phyloP scores from a whole-genome alignment of 148 eudicot species.

The Chenopodium formosanum region DNA sequence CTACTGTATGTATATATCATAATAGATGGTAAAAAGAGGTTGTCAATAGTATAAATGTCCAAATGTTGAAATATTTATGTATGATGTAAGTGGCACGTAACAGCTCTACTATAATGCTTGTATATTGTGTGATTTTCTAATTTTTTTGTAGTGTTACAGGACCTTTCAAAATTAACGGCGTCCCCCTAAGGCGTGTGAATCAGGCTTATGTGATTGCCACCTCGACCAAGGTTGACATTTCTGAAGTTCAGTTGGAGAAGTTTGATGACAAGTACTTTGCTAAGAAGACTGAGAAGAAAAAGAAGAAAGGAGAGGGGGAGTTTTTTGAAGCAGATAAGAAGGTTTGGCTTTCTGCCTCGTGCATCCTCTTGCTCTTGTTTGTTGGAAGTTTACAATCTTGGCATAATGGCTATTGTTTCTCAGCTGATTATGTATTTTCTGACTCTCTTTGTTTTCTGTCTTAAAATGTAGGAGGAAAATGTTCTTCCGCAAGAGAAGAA shows the following conservation, averaged over 20 bases:
- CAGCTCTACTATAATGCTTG: too few relatives aligned
- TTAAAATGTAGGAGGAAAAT: constrained; percentile 39
- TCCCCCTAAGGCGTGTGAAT: constrained; percentile 57
- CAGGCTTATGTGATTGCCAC: constrained; percentile 62
- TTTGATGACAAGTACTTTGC: constrained; percentile 62
- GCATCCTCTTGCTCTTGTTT: too few relatives aligned
- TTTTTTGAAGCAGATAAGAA: constrained; percentile 61
- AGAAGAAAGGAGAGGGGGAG: constrained; percentile 51
- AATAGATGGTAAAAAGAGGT: too few relatives aligned
- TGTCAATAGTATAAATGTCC: too few relatives aligned
- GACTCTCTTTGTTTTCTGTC: background rate
- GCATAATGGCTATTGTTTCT: too few relatives aligned
- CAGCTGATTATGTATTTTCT: background rate
- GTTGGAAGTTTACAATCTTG: too few relatives aligned
- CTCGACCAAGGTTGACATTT: constrained; percentile 53
- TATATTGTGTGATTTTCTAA: background rate
- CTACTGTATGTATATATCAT: too few relatives aligned
- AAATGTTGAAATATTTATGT: too few relatives aligned
- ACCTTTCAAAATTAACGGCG: constrained; percentile 54
- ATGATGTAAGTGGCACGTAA: too few relatives aligned
- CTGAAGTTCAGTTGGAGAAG: constrained; percentile 42
- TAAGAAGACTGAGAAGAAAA: constrained; percentile 53
- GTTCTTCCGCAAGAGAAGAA: constrained; percentile 60
- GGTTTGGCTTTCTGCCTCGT: constrained; percentile 25
- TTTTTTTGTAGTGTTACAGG: constrained; percentile 29